Conservation (phyloP, 2,329 filamentous ascomycete species). For the Neospermospora avenae region DNA sequence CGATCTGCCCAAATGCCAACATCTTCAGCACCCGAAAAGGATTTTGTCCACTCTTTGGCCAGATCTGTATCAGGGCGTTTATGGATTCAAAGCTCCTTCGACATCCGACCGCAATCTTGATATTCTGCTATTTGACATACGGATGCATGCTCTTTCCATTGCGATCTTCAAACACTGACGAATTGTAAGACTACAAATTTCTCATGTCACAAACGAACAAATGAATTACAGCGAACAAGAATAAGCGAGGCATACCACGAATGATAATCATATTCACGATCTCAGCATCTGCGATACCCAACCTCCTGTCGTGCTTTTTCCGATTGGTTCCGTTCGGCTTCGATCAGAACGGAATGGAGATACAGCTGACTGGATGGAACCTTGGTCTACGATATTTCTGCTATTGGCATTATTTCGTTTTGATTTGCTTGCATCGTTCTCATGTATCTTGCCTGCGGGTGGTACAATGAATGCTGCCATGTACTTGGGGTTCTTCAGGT, state of each 20-base stretch:
- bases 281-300: slow-evolving; percentile 5
- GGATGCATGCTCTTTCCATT: background rate
- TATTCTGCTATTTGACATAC: background rate
- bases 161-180: background rate
- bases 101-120: background rate
- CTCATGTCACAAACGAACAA: background rate
- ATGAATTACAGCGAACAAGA: background rate
- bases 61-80: background rate
- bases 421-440: background rate
- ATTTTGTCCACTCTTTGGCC: background rate
- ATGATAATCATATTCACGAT: slow-evolving; percentile 2
- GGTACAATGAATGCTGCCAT: background rate
- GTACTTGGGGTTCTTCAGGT: background rate
- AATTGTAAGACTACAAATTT: background rate
- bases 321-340: background rate
- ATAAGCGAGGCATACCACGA: background rate
- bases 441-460: background rate
- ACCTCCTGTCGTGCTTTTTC: background rate
- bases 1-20: background rate
- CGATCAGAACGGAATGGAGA: background rate
- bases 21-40: background rate
- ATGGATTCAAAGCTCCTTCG: background rate
- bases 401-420: background rate
- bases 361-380: background rate
- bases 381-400: background rate